Evolutionary conservation across 2,329 filamentous ascomycete species (phyloP), one percentile per base, ranked within the genome.

Genomic region (Colletotrichum camelliae): DNA sequence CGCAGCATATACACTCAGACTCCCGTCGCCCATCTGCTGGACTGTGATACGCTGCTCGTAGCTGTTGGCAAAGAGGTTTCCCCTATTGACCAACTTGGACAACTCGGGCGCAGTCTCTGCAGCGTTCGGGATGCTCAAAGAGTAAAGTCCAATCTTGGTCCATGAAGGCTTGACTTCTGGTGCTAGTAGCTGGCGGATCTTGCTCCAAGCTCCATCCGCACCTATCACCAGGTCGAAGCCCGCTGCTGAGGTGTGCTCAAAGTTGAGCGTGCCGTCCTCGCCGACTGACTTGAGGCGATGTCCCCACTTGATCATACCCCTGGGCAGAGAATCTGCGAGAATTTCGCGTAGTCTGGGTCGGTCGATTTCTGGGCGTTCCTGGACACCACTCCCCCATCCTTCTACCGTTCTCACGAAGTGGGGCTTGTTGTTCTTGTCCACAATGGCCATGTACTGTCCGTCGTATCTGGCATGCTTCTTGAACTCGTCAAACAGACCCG

Each of bases 321-420:
- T 80, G 0, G 89, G 85, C 12, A 90, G 82, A 4, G 87, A 87
- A 29, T 87, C 82, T 21, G 86, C 80, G 10, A 91, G 81, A 5
- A 91, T 82, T 60, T 85, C 79, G 8, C 87, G 83, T 18, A 91
- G 83, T 27, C 83, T 81, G 7, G 82, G 77, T 21, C 89, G 87
- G 80, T 92, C 89, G 75, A 92, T 91, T 79, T 91, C 90, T 1
- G 89, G 89, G 8, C 87, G 84, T 72, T 86, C 84, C 60, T 80
- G 80, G 24, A 85, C 77, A 62, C 82, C 80, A 37, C 82, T 81
- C 39, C 72, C 77, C 16, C 78, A 72, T 7, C 65, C 48, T 8
- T 27, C 35, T 6, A 31, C 64, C 13, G 77, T 71, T 27, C 77
- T 79, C 15, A 82, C 80, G 7, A 86, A 79, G 13, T 82, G 80